Evolutionary conservation across 129 eudicot species (phyloP).

Genomic region (Flaveria linearis): DNA sequence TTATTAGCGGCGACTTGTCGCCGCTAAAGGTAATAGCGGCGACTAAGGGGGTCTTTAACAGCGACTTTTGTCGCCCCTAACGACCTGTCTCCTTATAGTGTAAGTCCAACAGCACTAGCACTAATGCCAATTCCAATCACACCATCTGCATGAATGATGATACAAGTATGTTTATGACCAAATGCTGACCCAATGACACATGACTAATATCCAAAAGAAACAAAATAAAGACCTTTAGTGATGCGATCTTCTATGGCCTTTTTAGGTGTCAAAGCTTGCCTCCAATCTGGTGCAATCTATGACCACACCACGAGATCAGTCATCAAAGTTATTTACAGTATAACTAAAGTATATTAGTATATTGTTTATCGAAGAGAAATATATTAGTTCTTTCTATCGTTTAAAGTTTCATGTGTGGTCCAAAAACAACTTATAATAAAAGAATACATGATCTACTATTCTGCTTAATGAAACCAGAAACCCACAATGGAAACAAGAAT

Average conservation of each 20-base stretch:
- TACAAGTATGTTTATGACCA: background rate
- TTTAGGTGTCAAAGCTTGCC: slow-evolving; percentile 67
- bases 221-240: slow-evolving; percentile 47
- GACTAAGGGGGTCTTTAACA: too few relatives aligned
- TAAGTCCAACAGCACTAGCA: slow-evolving; percentile 63
- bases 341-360: background rate
- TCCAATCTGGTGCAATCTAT: slow-evolving; percentile 75
- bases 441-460: background rate
- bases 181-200: background rate
- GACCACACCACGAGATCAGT: slow-evolving; percentile 13
- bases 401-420: background rate
- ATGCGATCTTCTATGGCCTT: slow-evolving; percentile 54
- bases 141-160: slow-evolving; percentile 47
- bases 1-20: too few relatives aligned
- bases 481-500: background rate
- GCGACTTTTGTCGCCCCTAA: too few relatives aligned
- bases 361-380: background rate
- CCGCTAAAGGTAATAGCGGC: too few relatives aligned
- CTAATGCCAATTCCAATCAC: slow-evolving; percentile 65
- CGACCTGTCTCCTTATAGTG: too few relatives aligned
- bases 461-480: background rate
- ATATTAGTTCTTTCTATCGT: background rate
- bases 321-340: slow-evolving; percentile 5
- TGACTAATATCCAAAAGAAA: slow-evolving; percentile 9
- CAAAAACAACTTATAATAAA: background rate